These are phyloP conservation scores for Themeda triandra DNA, from an alignment of 176 grass and related monocot species.

Conservation along the genomic window DNA sequence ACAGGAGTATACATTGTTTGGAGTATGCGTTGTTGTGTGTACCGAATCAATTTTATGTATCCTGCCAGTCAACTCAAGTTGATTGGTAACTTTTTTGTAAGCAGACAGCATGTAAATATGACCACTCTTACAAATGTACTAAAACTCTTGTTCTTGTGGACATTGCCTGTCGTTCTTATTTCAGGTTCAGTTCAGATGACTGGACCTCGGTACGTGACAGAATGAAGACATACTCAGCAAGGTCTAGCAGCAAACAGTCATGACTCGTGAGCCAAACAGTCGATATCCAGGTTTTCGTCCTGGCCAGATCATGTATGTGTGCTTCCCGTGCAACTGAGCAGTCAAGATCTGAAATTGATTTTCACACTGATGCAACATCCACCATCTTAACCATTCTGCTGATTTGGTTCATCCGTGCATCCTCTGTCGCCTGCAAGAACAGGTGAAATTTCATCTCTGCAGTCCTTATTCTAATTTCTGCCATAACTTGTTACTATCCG, in stretches of 20 bases:
- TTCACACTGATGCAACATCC: conserved; percentile 11
- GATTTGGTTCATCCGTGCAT: conserved; percentile 39
- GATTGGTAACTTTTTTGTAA: conserved; percentile 13
- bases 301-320: conserved; percentile 11
- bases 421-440: neutral
- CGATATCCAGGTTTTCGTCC: neutral
- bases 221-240: neutral
- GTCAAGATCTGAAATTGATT: conserved; percentile 39
- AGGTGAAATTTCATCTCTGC: conserved; percentile 28
- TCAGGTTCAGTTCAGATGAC: conserved; percentile 10
- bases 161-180: conserved; percentile 2
- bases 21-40: conserved; percentile 19
- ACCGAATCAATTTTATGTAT: conserved; percentile 5
- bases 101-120: conserved; percentile 46
- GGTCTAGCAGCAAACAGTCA: neutral
- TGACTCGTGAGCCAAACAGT: conserved; percentile 12
- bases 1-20: conserved; percentile 21
- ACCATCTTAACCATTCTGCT: conserved; percentile 17
- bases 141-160: neutral
- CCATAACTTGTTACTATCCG: conserved; percentile 14
- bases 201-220: neutral
- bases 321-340: conserved; percentile 21
- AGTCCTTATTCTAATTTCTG: conserved; percentile 19
- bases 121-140: conserved; percentile 11
- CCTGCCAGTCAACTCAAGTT: conserved; percentile 25